Conservation (phyloP, 2,329 filamentous ascomycete species). For the Alternaria dauci region DNA sequence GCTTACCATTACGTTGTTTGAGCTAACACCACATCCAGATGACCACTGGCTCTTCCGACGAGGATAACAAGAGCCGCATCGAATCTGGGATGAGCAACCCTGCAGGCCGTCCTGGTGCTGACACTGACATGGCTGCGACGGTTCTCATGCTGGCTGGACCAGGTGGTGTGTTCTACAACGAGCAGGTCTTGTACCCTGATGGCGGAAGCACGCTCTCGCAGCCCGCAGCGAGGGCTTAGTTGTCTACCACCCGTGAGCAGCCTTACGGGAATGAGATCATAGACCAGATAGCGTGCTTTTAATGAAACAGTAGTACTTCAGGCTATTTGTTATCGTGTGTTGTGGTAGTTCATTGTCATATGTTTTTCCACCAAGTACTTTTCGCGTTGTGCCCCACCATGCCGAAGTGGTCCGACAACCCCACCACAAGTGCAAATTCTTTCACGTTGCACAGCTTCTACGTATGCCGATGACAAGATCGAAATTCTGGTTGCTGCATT, state of each 20-base stretch:
- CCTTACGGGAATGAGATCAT: neutral
- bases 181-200: slow-evolving; percentile 63
- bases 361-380: neutral
- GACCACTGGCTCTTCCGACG: slow-evolving; percentile 57
- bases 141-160: slow-evolving; percentile 61
- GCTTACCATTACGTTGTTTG: neutral
- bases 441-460: slow-evolving; percentile 2
- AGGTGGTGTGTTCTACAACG: slow-evolving; percentile 62
- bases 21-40: slow-evolving; percentile 48
- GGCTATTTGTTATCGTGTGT: neutral
- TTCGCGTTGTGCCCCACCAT: neutral
- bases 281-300: neutral
- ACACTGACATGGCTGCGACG: slow-evolving; percentile 53
- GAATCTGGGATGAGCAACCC: slow-evolving; percentile 56
- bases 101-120: slow-evolving; percentile 46
- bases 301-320: neutral
- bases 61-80: slow-evolving; percentile 59
- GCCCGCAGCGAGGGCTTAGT: slow-evolving; percentile 40
- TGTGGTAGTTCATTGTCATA: neutral
- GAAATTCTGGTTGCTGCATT: too few species aligned
- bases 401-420: slow-evolving; percentile 15
- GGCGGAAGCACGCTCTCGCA: slow-evolving; percentile 44
- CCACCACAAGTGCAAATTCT: slow-evolving; percentile 15
- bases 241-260: slow-evolving; percentile 58
- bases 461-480: neutral